These are phyloP conservation scores for Erythrobasidium yunnanense DNA, from an alignment of 768 basidiomycete species.

Conservation along the genomic window DNA sequence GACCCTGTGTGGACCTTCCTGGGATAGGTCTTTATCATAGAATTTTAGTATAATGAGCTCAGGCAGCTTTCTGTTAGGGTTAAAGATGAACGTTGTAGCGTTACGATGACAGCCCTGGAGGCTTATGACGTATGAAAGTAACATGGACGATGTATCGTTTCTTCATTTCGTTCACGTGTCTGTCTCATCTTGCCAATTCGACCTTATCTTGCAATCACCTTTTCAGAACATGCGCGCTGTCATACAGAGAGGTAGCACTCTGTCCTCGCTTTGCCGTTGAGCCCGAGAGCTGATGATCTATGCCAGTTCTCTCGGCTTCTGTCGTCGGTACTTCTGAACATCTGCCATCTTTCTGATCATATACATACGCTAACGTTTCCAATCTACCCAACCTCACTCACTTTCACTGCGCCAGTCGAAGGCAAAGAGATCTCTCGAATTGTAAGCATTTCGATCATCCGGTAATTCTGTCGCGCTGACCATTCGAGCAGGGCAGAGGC, in stretches of 20 bases:
- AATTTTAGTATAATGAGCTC: no score
- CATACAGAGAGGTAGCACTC: not conserved
- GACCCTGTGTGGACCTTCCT: not conserved
- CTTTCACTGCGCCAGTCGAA: not conserved
- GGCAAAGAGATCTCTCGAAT: not conserved
- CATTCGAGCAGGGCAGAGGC: conserved; percentile 26
- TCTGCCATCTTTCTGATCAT: not conserved
- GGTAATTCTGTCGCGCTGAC: not conserved
- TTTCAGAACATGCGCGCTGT: conserved; percentile 9
- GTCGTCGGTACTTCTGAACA: not conserved
- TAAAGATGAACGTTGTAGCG: no score
- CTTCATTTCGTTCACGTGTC: no score
- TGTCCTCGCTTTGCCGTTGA: not conserved
- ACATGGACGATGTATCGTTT: no score
- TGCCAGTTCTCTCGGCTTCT: not conserved
- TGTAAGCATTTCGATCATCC: not conserved
- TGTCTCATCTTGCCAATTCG: no score
- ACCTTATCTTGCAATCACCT: no score
- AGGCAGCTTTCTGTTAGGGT: no score
- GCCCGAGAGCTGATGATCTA: not conserved
- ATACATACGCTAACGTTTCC: no score
- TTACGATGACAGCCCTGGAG: no score
- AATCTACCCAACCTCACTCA: no score
- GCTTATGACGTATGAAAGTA: no score
- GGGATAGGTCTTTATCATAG: not conserved